Evolutionary conservation across 805 yeast genomes (phyloP).

Genomic region (Candida manassasensis): DNA sequence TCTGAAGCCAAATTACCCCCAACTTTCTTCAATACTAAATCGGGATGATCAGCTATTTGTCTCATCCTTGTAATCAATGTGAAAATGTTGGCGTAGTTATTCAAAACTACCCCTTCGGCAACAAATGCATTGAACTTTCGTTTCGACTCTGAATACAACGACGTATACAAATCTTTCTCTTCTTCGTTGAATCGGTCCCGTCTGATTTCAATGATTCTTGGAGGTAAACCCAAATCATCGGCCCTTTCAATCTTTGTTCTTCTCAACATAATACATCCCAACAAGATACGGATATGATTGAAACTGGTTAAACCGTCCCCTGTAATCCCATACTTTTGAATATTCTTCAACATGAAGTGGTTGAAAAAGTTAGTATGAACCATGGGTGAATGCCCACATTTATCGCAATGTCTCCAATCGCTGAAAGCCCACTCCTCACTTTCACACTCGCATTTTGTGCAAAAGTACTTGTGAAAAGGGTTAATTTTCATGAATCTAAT

Average conservation of each 20-base stretch:
- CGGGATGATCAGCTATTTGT: conserved; percentile 98
- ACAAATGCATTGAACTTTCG: conserved; percentile 89
- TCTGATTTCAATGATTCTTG: conserved; percentile 86
- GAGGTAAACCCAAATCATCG: conserved; percentile 96
- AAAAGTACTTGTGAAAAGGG: conserved; percentile 86
- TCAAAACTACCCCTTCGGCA: conserved; percentile 92
- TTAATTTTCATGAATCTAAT: conserved; percentile 77
- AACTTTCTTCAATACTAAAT: conserved; percentile 75
- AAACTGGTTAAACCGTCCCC: conserved; percentile 81
- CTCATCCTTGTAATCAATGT: conserved; percentile 96
- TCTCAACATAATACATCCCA: conserved; percentile 82
- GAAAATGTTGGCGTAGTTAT: conserved; percentile 95
- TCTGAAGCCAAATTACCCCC: conserved; percentile 37
- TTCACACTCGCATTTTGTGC: conserved; percentile 87
- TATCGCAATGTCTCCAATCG: conserved; percentile 77
- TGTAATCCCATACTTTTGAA: conserved; percentile 77
- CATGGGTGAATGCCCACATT: conserved; percentile 91
- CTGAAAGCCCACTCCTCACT: conserved; percentile 81
- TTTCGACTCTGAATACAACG: conserved; percentile 80
- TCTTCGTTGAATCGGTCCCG: conserved; percentile 88
- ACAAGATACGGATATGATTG: conserved; percentile 64
- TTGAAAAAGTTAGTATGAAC: conserved; percentile 92
- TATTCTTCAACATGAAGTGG: conserved; percentile 91
- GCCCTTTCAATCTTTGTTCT: conserved; percentile 96
- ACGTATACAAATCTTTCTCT: conserved; percentile 87